Evolutionary conservation across 2,329 filamentous ascomycete species (phyloP).

Genomic region (Alternaria dauci): DNA sequence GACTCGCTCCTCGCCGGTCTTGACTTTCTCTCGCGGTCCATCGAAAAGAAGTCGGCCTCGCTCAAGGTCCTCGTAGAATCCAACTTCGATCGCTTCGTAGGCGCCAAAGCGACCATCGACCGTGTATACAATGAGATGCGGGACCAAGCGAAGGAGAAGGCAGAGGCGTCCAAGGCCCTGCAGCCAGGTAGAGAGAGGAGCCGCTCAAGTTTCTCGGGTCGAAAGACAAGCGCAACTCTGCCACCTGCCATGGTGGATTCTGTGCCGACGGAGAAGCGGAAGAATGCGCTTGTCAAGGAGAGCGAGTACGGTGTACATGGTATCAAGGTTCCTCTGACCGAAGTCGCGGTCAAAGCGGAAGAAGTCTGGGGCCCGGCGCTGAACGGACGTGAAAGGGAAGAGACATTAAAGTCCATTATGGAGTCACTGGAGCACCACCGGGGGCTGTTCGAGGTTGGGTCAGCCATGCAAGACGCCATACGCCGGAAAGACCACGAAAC

Average conservation of each 20-base stretch:
- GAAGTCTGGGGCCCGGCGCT: slow-evolving; percentile 97
- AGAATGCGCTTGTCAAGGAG: slow-evolving; percentile 91
- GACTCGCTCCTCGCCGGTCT: slow-evolving; percentile 81
- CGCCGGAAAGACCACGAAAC: slow-evolving; percentile 90
- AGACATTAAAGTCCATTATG: slow-evolving; percentile 80
- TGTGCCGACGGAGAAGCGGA: slow-evolving; percentile 68
- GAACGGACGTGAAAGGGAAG: slow-evolving; percentile 89
- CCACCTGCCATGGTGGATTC: slow-evolving; percentile 40
- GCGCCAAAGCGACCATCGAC: slow-evolving; percentile 96
- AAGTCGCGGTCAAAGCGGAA: slow-evolving; percentile 92
- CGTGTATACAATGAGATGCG: slow-evolving; percentile 98
- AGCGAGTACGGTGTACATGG: slow-evolving; percentile 61
- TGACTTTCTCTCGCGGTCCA: slow-evolving; percentile 85
- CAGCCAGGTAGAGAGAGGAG: slow-evolving; percentile 73
- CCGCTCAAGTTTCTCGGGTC: slow-evolving; percentile 63
- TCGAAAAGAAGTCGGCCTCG: slow-evolving; percentile 96
- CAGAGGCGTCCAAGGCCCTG: slow-evolving; percentile 43
- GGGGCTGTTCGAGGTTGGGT: slow-evolving; percentile 82
- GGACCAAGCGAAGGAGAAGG: slow-evolving; percentile 67
- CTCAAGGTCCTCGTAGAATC: slow-evolving; percentile 96
- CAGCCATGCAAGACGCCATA: slow-evolving; percentile 81
- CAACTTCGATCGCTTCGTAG: slow-evolving; percentile 98
- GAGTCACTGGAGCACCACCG: slow-evolving; percentile 79
- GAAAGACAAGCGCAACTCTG: slow-evolving; percentile 55
- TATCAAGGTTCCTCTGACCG: slow-evolving; percentile 86